Conservation (phyloP, 2,329 filamentous ascomycete species). For the Ceratocystis albifundus region DNA sequence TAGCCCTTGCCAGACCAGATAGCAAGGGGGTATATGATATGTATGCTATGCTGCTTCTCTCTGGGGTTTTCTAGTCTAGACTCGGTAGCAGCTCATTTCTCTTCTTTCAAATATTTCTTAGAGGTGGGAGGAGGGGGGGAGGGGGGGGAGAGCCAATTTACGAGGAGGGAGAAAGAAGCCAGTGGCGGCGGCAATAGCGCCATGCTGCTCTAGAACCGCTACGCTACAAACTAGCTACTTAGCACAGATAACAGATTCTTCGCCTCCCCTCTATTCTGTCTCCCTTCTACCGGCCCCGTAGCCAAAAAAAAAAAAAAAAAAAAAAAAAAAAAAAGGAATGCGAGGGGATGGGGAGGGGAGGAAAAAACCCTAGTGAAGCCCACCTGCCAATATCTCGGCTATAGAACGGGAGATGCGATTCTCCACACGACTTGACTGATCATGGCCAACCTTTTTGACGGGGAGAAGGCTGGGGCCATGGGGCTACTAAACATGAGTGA, state of each 20-base stretch:
- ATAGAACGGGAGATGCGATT: background rate
- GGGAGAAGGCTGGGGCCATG: background rate
- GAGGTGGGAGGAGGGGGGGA: too few species aligned
- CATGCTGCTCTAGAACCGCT: background rate
- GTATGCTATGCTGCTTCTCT: background rate
- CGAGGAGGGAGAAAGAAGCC: background rate
- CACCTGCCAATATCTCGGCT: slow-evolving; percentile 12
- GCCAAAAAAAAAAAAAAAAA: background rate
- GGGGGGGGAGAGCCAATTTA: slow-evolving; percentile 7
- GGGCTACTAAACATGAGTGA: background rate
- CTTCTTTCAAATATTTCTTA: background rate
- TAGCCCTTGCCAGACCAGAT: background rate
- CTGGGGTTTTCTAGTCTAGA: background rate
- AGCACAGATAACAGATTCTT: background rate
- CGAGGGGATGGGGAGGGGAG: too few species aligned
- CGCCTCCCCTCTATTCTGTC: background rate
- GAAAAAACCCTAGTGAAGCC: background rate
- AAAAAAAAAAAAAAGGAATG: too few species aligned
- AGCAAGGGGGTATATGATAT: slow-evolving; percentile 8
- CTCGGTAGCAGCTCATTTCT: slow-evolving; percentile 1
- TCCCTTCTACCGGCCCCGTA: background rate
- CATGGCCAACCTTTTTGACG: background rate
- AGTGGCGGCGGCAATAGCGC: background rate
- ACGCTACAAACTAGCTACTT: too few species aligned
- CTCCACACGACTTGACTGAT: slow-evolving; percentile 3